These are phyloP conservation scores for Fusarium domesticum DNA, from an alignment of 2,329 filamentous ascomycete genomes.

Conservation along the genomic window DNA sequence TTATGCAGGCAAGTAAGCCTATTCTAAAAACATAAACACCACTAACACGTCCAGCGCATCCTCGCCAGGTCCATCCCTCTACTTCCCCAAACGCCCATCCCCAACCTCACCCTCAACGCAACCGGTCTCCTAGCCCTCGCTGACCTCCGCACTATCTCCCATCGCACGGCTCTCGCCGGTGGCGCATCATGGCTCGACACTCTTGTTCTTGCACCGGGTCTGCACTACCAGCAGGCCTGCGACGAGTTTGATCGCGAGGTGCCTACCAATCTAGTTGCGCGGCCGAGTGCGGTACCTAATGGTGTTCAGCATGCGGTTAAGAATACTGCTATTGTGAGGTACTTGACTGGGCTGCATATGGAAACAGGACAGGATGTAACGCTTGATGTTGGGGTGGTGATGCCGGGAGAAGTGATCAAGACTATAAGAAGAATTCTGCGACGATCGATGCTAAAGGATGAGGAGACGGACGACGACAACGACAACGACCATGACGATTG, in stretches of 20 bases:
- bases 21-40: not conserved
- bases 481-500: constrained; percentile 22
- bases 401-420: constrained; percentile 23
- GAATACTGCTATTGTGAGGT: constrained; percentile 53
- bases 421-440: constrained; percentile 6
- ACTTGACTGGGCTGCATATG: constrained; percentile 33
- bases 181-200: constrained; percentile 55
- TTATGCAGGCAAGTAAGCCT: not conserved
- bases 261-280: constrained; percentile 32
- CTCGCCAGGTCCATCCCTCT: constrained; percentile 28
- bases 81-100: constrained; percentile 47
- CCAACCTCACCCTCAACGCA: constrained; percentile 45
- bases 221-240: constrained; percentile 60
- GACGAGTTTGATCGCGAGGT: constrained; percentile 45
- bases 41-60: constrained; percentile 7
- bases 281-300: constrained; percentile 18
- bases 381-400: constrained; percentile 28
- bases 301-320: constrained; percentile 36
- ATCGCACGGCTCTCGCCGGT: constrained; percentile 55
- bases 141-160: constrained; percentile 54
- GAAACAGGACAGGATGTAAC: constrained; percentile 23
- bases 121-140: constrained; percentile 58
- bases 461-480: constrained; percentile 4
- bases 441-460: constrained; percentile 6
- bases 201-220: constrained; percentile 56